Evolutionary conservation across 208 protist species (phyloP), one percentile per base, ranked within the genome.

Genomic region (Vickermania ingenoplastis): DNA sequence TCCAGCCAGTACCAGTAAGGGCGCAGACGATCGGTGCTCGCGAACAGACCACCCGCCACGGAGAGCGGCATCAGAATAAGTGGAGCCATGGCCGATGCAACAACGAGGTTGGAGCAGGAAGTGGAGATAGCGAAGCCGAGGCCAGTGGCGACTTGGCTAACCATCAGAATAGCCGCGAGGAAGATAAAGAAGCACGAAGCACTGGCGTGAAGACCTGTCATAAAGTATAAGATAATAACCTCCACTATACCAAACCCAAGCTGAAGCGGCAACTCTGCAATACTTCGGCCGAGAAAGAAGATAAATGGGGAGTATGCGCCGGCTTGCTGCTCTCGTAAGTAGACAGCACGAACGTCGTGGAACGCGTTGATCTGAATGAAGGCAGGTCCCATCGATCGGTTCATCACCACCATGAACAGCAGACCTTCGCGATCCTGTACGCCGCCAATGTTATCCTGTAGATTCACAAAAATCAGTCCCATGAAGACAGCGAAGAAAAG

Each of bases 1-100:
- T 92, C 77, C 36, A 92, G 27, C 73, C 76, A 87, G 64, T 86
- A 85, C 77, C 81, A 92, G 71, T 92, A 88, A 23, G 80, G 81
- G 1, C 74, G 75, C 45, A 92, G 65, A 25, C 79, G 75, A 24
- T 65, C 57, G 22, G 79, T 85, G 58, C 60, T 87, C 17, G 81
- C 85, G 30, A 81, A 75, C 31, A 92, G 63, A 41, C 85, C 85
- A 51, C 79, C 79, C 1, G 67, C 81, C 30, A 89, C 54, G 4
- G 67, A 50, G 57, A 92, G 65, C 1, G 85, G 85, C 28, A 92
- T 29, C 41, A 89, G 25, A 36, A 89, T 74, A 13, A 87, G 59
- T 11, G 85, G 81, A 23, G 75, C 56, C 30, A 86, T 67, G 25
- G 59, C 71, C 25, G 73, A 67, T 5, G 79, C 79, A 5, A 83